These are phyloP conservation scores for Daldinia childiae DNA, from an alignment of 495 filamentous ascomycete species.

Conservation along the genomic window DNA sequence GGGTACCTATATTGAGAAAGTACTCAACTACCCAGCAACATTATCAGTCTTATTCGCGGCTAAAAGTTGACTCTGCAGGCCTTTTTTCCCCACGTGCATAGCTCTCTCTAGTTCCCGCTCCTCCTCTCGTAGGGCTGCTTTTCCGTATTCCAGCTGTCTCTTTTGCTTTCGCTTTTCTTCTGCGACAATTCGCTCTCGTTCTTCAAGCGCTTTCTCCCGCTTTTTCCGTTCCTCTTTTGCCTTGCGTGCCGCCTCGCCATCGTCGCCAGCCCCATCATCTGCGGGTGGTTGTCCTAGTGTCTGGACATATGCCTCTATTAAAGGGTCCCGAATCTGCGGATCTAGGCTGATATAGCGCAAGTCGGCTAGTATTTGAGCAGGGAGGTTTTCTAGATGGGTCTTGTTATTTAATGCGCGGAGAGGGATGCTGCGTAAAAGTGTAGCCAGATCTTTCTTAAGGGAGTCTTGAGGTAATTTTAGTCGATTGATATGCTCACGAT, in stretches of 20 bases:
- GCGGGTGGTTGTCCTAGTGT: constrained; percentile 74
- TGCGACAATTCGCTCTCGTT: constrained; percentile 75
- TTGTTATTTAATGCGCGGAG: constrained; percentile 71
- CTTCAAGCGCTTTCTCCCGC: constrained; percentile 77
- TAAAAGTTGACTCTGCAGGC: constrained; percentile 71
- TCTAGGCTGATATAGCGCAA: constrained; percentile 83
- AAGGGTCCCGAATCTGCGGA: constrained; percentile 70
- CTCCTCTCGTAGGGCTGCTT: constrained; percentile 74
- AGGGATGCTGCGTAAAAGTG: constrained; percentile 76
- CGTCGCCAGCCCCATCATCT: constrained; percentile 56
- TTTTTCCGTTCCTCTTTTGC: constrained; percentile 70
- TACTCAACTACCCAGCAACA: constrained; percentile 9
- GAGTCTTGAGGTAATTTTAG: constrained; percentile 79
- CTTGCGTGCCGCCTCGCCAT: constrained; percentile 68
- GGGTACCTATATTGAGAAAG: background rate
- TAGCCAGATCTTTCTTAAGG: constrained; percentile 79
- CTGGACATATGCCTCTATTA: constrained; percentile 80
- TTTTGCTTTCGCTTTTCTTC: constrained; percentile 77
- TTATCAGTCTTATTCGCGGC: constrained; percentile 30
- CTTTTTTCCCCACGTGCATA: constrained; percentile 78
- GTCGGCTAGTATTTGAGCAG: constrained; percentile 74
- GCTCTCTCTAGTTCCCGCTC: constrained; percentile 82
- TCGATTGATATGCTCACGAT: constrained; percentile 83
- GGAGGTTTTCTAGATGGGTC: constrained; percentile 70
- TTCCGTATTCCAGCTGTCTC: constrained; percentile 71